Evolutionary conservation across 75 land plant species (phyloP), one percentile per base, ranked within the genome.

Genomic region (Pinus tabuliformis): DNA sequence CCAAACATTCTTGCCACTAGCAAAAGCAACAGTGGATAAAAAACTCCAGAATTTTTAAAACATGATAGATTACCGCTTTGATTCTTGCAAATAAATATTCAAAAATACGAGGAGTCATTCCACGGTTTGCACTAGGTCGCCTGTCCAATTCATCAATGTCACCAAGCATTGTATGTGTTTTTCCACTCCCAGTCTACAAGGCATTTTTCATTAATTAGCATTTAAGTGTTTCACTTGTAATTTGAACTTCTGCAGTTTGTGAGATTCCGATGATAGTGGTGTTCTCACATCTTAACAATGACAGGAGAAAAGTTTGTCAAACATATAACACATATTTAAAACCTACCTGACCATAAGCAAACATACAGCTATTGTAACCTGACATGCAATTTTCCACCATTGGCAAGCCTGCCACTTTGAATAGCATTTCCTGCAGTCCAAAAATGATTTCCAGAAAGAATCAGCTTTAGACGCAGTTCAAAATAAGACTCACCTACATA

Each of bases 311-410:
- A 1, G 8, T 39, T 9, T n/a, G 4, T 68, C 49, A 39, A 11
- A 73, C 54, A 30, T 21, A 66, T 68, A 75, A 49, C 26, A 52
- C n/a, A 65, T 16, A 18, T 62, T 11, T 20, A 57, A 66, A 73
- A 70, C 63, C 52, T 85, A 97, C 99, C 92, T 97, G 99, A 30
- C 99, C 99, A 87, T 97, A 97, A 18, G 99, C 99, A 91, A 97
- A 97, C 90, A 97, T 88, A 80, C 99, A 92, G 78, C 97, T 97
- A 77, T 97, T 97, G 77, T 97, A 97, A 63, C 99, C 99, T 37
- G 93, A 91, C 83, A 97, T 77, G 73, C 99, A 97, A 77, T 97
- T 97, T 80, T 97, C 99, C 24, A 97, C 95, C 91, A 97, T 95
- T 14, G 99, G 99, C 62, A 97, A 80, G 59, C 98, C 95, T 37